phyloP scores from a whole-genome alignment of 179 eudicot genomes.

The Amaranthus tricolor region DNA sequence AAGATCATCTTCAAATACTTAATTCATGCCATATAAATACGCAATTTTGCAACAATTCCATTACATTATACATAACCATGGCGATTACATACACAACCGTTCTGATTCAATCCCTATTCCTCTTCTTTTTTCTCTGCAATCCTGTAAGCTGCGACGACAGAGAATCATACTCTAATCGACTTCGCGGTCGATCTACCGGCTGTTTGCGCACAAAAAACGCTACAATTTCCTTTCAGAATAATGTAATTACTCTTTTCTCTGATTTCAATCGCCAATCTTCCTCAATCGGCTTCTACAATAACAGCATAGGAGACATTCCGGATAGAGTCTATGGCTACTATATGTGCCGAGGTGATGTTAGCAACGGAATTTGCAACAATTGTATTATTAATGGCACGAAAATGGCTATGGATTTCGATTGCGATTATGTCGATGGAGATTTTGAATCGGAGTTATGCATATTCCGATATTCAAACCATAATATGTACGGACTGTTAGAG shows the following conservation, averaged over 20 bases:
- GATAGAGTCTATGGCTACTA: conserved; percentile 27
- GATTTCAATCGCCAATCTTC: conserved; percentile 15
- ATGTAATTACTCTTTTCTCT: not conserved
- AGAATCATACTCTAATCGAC: not conserved
- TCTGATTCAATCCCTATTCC: not conserved
- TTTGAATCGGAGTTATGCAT: conserved; percentile 10
- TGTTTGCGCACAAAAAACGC: conserved; percentile 6
- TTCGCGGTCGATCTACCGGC: not conserved
- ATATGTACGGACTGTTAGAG: conserved; percentile 12
- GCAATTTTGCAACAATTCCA: no score
- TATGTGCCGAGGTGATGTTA: conserved; percentile 26
- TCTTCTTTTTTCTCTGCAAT: conserved; percentile 3
- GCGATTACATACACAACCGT: not conserved
- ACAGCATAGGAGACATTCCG: conserved; percentile 13
- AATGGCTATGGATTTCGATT: not conserved
- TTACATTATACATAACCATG: not conserved
- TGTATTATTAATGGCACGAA: conserved; percentile 16
- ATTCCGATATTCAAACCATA: conserved; percentile 13
- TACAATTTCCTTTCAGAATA: conserved; percentile 9
- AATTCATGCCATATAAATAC: no score
- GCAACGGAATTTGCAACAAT: not conserved
- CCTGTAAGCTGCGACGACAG: not conserved
- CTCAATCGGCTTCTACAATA: conserved; percentile 14
- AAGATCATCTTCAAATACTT: no score
- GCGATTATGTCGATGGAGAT: not conserved